Evolutionary conservation across 257 asterid genomes (phyloP), one percentile per base, ranked within the genome.

Genomic region (Fraxinus cuspidata): DNA sequence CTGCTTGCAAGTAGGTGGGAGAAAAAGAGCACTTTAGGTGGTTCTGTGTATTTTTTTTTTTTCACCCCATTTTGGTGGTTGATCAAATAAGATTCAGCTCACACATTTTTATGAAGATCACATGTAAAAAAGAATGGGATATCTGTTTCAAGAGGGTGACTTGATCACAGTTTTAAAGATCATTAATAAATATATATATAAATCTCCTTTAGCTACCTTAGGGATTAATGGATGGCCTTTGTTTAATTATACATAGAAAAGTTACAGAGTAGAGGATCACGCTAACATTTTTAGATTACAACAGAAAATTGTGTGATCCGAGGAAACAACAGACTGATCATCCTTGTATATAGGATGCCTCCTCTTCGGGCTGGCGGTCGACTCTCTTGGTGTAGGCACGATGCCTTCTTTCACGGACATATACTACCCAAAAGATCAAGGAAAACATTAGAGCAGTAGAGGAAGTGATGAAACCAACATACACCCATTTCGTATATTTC

Each of bases 1-100:
- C 86, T 31, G 92, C 91, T 68, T 90, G 96, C 77, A 74, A 42
- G 49, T 82, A 78, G 83, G 56, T 49, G 31, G 34, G 69, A 12
- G 69, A 63, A 21, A 27, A 23, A 5, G 8, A 63, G 19, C 69
- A 10, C 35, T 63, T 38, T 63, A 3, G 4, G 69, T 63, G 7
- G 35, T 23, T 27, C 31, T 2, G 2, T 12, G 9, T 27, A 12
- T 7, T 37, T 23, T 7, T 9, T 63, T 0, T 38, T 60, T 63
- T 63, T 10, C 32, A n/a, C 31, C 69, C 34, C 69, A 63, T 63
- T 63, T 63, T 63, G 32, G 69, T 63, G n/a, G 69, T 27, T 63
- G 34, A 63, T 27, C 35, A 3, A 63, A 27, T 63, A 63, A 63
- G 69, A 63, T 21, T 21, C 1, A 58, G 29, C 31, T 10, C 44